Conservation (phyloP, 2,329 filamentous ascomycete species). For the Fusarium sp. region DNA sequence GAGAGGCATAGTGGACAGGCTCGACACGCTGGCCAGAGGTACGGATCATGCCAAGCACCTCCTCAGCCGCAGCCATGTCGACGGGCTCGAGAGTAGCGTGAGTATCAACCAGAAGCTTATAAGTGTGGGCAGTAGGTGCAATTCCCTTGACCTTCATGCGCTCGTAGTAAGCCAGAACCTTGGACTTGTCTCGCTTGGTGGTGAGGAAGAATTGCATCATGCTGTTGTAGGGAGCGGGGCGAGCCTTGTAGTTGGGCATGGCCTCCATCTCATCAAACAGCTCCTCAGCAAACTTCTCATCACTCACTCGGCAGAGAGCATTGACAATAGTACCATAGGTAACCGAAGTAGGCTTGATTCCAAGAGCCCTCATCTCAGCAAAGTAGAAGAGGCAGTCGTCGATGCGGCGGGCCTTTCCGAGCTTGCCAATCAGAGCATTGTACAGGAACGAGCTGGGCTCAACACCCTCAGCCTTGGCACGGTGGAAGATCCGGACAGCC, state of each 20-base stretch:
- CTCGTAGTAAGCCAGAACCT: constrained; percentile 94
- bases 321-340: constrained; percentile 99
- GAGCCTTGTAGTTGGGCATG: constrained; percentile 98
- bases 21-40: constrained; percentile 81
- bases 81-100: constrained; percentile 94
- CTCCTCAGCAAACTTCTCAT: constrained; percentile 97
- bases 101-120: constrained; percentile 96
- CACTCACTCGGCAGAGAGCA: constrained; percentile 94
- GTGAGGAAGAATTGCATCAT: constrained; percentile 99
- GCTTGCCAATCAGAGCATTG: constrained; percentile 97
- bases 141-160: constrained; percentile 92
- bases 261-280: constrained; percentile 99
- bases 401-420: constrained; percentile 96
- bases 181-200: constrained; percentile 94
- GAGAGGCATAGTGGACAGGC: constrained; percentile 92
- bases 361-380: constrained; percentile 92
- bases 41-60: constrained; percentile 83
- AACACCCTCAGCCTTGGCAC: constrained; percentile 92
- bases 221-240: constrained; percentile 97
- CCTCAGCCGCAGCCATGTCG: constrained; percentile 87
- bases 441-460: constrained; percentile 97
- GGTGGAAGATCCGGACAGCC: constrained; percentile 96
- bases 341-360: constrained; percentile 95
- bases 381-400: constrained; percentile 99
- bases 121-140: constrained; percentile 92